Percentiles rank a stretch among this genome's conserved stretches.
Evolutionary conservation across 192 early-diverging fungal genomes (phyloP).

Genomic region (Tieghemiomyces parasiticus): DNA sequence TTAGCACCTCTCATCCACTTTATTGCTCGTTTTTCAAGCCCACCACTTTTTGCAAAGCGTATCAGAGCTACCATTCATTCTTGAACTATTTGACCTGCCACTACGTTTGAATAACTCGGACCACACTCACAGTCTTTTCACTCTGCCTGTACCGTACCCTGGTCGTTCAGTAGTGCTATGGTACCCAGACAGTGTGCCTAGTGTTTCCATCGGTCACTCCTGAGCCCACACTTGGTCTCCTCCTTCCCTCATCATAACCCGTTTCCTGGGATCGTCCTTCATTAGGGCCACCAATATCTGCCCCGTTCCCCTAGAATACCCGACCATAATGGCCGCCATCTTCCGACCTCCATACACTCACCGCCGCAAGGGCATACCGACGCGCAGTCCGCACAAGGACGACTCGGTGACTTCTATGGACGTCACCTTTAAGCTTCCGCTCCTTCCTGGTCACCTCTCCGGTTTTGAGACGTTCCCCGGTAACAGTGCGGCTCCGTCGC

Average conservation of each 20-base stretch:
- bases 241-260: neutral
- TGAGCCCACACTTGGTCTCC: neutral
- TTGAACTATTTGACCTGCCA: too few species aligned
- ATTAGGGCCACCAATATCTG: too few species aligned
- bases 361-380: conserved; percentile 32
- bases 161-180: neutral
- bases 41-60: too few species aligned
- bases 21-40: too few species aligned
- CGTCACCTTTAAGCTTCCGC: conserved; percentile 30
- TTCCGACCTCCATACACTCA: neutral
- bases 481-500: too few species aligned
- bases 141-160: too few species aligned
- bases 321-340: neutral
- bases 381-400: conserved; percentile 27
- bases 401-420: conserved; percentile 28
- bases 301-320: too few species aligned
- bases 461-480: neutral
- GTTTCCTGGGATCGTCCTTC: neutral
- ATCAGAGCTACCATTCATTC: too few species aligned
- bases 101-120: too few species aligned
- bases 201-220: too few species aligned
- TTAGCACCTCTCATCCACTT: too few species aligned
- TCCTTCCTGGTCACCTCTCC: conserved; percentile 1
- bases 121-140: too few species aligned
- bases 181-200: neutral